Percentiles rank a stretch among this genome's conserved stretches.
Conservation (phyloP, 2,329 filamentous ascomycete genomes). For the Cyphellophora europaea region DNA sequence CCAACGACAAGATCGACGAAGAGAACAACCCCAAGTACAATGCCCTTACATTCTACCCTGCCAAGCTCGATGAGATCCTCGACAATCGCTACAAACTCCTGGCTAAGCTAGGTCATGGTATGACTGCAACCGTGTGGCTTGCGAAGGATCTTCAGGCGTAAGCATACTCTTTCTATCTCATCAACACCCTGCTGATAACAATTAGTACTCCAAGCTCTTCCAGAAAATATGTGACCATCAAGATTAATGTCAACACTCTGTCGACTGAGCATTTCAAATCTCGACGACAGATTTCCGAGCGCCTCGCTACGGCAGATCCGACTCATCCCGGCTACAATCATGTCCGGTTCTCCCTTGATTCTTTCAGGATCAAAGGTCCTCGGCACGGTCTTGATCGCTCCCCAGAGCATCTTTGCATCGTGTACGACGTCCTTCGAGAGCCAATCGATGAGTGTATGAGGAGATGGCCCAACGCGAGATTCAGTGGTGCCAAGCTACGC, state of each 20-base stretch:
- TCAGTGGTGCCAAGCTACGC: constrained; percentile 24
- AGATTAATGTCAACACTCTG: constrained; percentile 24
- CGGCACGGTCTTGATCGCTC: constrained; percentile 17
- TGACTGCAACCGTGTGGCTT: constrained; percentile 35
- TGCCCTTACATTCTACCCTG: constrained; percentile 28
- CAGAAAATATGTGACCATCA: constrained; percentile 26
- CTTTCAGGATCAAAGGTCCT: constrained; percentile 22
- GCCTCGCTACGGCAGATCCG: constrained; percentile 23
- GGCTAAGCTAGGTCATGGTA: constrained; percentile 33
- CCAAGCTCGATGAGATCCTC: constrained; percentile 29
- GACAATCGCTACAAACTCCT: constrained; percentile 27
- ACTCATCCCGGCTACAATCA: constrained; percentile 25
- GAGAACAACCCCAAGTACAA: constrained; percentile 28
- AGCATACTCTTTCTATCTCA: constrained; percentile 3
- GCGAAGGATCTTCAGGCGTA: constrained; percentile 26
- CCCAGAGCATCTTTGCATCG: constrained; percentile 25
- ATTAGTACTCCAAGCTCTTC: constrained; percentile 1
- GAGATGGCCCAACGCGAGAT: constrained; percentile 20
- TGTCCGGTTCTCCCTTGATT: constrained; percentile 26
- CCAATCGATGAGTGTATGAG: constrained; percentile 26
- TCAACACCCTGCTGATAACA: not conserved
- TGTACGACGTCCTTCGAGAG: constrained; percentile 30
- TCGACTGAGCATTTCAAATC: constrained; percentile 15
- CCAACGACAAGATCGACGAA: constrained; percentile 27
- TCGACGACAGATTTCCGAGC: constrained; percentile 22